Base-by-base conservation (phyloP, 2,329 filamentous ascomycete species). In the Aspergillus phoenicis region DNA sequence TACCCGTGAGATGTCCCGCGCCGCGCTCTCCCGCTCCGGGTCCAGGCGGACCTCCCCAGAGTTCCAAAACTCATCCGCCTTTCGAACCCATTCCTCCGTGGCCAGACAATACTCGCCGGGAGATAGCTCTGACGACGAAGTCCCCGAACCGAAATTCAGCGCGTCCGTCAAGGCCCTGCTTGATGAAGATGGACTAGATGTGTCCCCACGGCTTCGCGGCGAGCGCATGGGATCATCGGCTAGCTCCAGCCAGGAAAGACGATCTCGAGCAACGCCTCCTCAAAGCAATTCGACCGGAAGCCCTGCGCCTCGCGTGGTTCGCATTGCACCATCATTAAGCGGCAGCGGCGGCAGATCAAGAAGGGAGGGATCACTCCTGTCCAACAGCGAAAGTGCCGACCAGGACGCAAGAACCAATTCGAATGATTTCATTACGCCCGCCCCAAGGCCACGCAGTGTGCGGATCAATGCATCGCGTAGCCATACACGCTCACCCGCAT, bases 101-200 rank as follows among this genome's bases (percentile, higher is more conserved):
- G 62, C 73, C 3, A 70, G 70, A 51, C 68, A 71, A 17, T 76
- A 72, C 65, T 78, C 81, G 1, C 75, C 88, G 67, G 89, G 91
- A 69, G 93, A 97, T 73, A 97, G 91, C 81, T 97, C 93, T 24
- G 94, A 97, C 77, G 94, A 97, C 71, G 94, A 97, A 77, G 91
- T 96, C 28, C 90, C 91, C 15, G 89, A 91, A 68, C 93, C 93
- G 70, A 96, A 95, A 80, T 90, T 97, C 74, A 97, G 93, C 74
- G 93, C 93, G 70, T 86, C 95, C 67, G 96, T 94, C 52, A 94
- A 95, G 73, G 93, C 92, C 20, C 82, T 97, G 15, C 83, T 97
- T 57, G 83, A 82, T 55, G 81, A 81, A 63, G 82, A 83, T 65
- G 80, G 74, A 24, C 71, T 78, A 49, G 68, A 76, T 24, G 86